Evolutionary conservation across 148 eudicot species (phyloP).

Genomic region (Rhododendron williamsianum): DNA sequence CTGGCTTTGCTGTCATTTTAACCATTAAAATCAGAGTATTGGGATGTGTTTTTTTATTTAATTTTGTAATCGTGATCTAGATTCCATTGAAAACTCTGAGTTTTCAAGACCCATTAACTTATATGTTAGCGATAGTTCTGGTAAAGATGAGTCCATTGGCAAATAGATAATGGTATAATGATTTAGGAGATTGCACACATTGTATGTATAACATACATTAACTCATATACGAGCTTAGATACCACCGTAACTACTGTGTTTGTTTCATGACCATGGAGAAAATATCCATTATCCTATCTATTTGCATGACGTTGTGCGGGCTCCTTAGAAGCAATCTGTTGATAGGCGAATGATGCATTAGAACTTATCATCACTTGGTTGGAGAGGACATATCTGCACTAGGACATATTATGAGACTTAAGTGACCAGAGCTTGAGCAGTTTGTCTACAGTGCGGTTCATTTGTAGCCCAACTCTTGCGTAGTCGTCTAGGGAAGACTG

Average conservation of each 20-base stretch:
- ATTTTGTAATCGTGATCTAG: background rate
- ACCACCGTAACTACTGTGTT: background rate
- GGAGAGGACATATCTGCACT: no score
- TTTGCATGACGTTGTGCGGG: no score
- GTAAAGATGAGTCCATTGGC: background rate
- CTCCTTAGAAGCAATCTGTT: no score
- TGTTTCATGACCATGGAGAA: background rate
- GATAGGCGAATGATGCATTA: background rate
- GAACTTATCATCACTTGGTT: background rate
- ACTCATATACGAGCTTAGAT: background rate
- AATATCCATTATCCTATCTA: background rate
- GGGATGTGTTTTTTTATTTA: background rate
- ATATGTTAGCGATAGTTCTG: background rate
- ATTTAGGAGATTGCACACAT: background rate
- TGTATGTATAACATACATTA: background rate
- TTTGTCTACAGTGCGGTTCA: background rate
- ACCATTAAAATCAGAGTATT: background rate
- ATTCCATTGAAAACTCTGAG: background rate
- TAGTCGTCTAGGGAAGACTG: background rate
- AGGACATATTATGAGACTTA: background rate
- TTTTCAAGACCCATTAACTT: background rate
- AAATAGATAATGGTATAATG: background rate
- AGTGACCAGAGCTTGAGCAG: background rate
- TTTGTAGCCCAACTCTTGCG: background rate
- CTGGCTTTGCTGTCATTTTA: slow-evolving; percentile 3